Evolutionary conservation across 2,329 filamentous ascomycete genomes (phyloP), one percentile per base, ranked within the genome.

Genomic region (Aspergillus pseudoglaucus): DNA sequence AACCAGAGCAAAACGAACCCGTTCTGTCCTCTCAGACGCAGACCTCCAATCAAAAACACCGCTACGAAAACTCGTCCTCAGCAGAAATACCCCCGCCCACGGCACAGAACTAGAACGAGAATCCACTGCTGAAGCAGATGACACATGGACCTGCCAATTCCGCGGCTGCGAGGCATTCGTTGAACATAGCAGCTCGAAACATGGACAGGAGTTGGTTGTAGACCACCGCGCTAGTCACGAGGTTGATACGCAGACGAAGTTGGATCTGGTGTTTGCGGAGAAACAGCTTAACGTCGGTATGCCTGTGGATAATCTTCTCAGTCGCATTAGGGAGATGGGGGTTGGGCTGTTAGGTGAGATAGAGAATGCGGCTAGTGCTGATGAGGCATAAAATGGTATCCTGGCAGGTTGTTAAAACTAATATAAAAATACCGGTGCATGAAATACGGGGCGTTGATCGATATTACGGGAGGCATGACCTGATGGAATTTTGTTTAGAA

Each of bases 181-280:
- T 30, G 49, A 57, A 44, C 66, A 64, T 53, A 59, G 63, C 25
- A 62, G 54, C 25, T 61, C 62, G 3, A 66, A 62, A 47, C 58
- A 61, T 25, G 60, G 60, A 15, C 62, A 64, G 47, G 59, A 65
- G 27, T 49, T 61, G 38, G 62, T 67, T 18, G 47, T 57, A n/a
- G 63, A 65, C 30, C 65, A 68, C 47, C 59, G 60, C 6, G 44
- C 66, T 3, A 60, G 56, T 7, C 65, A 68, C 51, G 65, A 63
- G 1, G 60, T 66, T 39, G 65, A 68, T 45, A 66, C 64, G 0
- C 62, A 67, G 43, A 57, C 61, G 10, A 68, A 66, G 45, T 44
- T 68, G 3, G 63, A 66, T 42, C 56, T 68, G 7, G 66, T 68
- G 9, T 56, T 66, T 57, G 57, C 65, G 1, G 66, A 68, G 42